Evolutionary conservation across 2,329 filamentous ascomycete genomes (phyloP), one percentile per base, ranked within the genome.

Genomic region (Trichocomaceae sp.): DNA sequence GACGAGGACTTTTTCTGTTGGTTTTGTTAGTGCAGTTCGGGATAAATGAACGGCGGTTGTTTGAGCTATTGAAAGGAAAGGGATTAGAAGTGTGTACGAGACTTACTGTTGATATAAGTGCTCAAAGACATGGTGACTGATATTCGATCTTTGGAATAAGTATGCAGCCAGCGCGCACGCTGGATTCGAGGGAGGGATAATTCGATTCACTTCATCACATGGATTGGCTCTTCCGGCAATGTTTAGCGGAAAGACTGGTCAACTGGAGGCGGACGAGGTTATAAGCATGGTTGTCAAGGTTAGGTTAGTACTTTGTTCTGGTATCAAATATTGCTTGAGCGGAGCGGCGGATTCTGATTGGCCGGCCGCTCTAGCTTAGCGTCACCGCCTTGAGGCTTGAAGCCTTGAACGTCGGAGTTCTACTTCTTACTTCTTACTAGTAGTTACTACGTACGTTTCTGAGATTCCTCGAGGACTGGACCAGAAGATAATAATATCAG

Each of bases 1-100:
- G 66, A 97, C 86, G 56, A 91, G 80, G 63, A 97, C 89, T 73
- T 90, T 95, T 75, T 96, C 93, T 56, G 42, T 20, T 15, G 13
- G 19, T 23, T 5, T 96, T 53, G 46, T 53, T 49, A 35, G 22
- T 41, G 19, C 26, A n/a, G n/a, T n/a, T n/a, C n/a, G n/a, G n/a
- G n/a, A n/a, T n/a, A n/a, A n/a, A n/a, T n/a, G n/a, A n/a, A n/a
- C n/a, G n/a, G n/a, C n/a, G n/a, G n/a, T n/a, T n/a, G n/a, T n/a
- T n/a, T 42, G n/a, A 20, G 31, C 26, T 6, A 17, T 17, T 29
- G 31, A 19, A 42, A 13, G 48, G 37, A 35, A 41, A 4, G 33
- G 37, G 5, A 10, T 45, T 17, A 22, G 20, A 26, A 44, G 20
- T 7, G 35, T 17, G 23, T 23, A 13, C 52, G 55, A 22, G 50